Evolutionary conservation across 495 filamentous ascomycete species (phyloP), one percentile per base, ranked within the genome.

Genomic region (Parathielavia hyrcaniae): DNA sequence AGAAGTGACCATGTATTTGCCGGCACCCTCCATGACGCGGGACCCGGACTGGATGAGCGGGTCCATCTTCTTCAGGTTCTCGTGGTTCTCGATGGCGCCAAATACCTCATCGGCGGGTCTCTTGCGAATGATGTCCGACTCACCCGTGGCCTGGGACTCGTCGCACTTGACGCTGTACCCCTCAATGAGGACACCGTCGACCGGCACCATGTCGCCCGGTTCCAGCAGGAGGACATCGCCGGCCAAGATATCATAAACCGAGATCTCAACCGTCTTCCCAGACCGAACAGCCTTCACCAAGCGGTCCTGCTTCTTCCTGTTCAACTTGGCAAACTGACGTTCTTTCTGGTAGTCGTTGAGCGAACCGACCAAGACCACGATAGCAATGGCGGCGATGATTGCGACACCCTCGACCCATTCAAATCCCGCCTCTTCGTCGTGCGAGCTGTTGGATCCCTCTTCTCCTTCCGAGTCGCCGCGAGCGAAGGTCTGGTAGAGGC

Each of bases 41-140:
- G 86, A 84, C 43, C 92, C 92, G 14, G 92, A 97, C 40, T 96
- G 80, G 60, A 97, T 95, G 68, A 97, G 96, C 1, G 91, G 91
- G 61, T 97, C 92, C 72, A 93, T 76, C 68, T 96, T 96, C 62
- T 80, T 80, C n/a, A 89, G 70, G 55, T 77, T 80, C 53, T 90
- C 84, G 49, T 86, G 78, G 43, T 86, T 79, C 64, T 93, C 83
- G 56, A 97, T 90, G 5, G 88, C 87, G 38, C 76, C 76, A 61
- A 81, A 95, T 19, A 95, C 92, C 13, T 93, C 90, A 26, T 92
- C 85, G 11, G 78, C 87, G 1, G 82, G 63, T 30, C 76, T 76
- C 68, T 95, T 95, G 47, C 81, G 82, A 53, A 95, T 80, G 47
- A 91, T 69, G 64, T 95, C 89, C 0, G 89, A 92, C 67, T 95